phyloP scores from a whole-genome alignment of 2,329 filamentous ascomycete species.

The Alternaria arbusti region DNA sequence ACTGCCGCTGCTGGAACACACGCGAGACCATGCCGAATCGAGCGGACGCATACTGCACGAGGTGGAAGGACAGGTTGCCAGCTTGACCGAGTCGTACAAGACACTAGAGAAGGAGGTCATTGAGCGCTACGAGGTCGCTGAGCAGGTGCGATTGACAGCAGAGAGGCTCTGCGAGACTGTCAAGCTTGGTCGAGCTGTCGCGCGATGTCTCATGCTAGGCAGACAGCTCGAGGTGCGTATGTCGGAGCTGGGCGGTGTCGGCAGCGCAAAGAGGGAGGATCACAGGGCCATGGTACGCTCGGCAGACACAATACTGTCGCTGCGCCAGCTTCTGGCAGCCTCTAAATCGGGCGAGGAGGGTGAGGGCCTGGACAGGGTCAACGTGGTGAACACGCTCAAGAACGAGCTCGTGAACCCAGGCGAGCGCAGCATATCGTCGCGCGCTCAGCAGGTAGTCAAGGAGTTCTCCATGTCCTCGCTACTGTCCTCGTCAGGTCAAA shows the following conservation, averaged over 20 bases:
- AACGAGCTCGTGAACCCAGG: conserved; percentile 72
- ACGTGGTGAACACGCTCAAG: conserved; percentile 73
- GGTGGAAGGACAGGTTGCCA: conserved; percentile 79
- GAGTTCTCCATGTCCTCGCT: conserved; percentile 79
- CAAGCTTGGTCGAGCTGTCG: conserved; percentile 75
- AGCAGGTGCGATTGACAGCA: conserved; percentile 79
- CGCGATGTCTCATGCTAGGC: conserved; percentile 79
- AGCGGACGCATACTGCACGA: conserved; percentile 75
- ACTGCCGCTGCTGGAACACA: conserved; percentile 78
- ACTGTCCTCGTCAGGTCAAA: conserved; percentile 42
- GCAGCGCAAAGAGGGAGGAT: conserved; percentile 67
- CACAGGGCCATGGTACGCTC: conserved; percentile 82
- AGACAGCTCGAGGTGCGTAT: conserved; percentile 88
- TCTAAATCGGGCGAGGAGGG: conserved; percentile 76
- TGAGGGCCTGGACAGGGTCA: conserved; percentile 74
- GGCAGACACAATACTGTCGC: conserved; percentile 75
- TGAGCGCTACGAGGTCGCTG: conserved; percentile 82
- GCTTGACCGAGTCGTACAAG: conserved; percentile 82
- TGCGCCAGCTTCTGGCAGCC: conserved; percentile 74
- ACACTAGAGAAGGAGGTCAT: conserved; percentile 87
- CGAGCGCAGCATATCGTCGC: conserved; percentile 74
- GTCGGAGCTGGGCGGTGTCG: conserved; percentile 66
- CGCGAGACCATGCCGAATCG: conserved; percentile 73
- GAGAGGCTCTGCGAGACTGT: conserved; percentile 82
- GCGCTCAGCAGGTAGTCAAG: conserved; percentile 78